These are phyloP conservation scores for Fusarium protoensiforme DNA, from an alignment of 2,329 filamentous ascomycete genomes.

Conservation along the genomic window DNA sequence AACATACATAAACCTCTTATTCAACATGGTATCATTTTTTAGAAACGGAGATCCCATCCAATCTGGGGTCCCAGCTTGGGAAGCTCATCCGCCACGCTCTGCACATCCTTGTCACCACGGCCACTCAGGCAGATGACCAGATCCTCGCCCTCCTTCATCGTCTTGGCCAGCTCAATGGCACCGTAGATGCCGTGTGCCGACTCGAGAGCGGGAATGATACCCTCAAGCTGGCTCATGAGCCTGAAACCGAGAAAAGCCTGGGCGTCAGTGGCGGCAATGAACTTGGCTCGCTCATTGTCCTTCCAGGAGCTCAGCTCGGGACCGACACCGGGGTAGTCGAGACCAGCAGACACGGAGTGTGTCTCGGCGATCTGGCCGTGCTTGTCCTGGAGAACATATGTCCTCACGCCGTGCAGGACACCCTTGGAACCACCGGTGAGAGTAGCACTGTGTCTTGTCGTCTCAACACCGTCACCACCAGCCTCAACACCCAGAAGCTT, in stretches of 20 bases:
- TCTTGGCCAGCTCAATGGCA: constrained; percentile 90
- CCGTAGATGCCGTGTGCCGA: constrained; percentile 93
- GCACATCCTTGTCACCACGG: constrained; percentile 97
- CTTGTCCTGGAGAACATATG: constrained; percentile 92
- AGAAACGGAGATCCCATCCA: constrained; percentile 75
- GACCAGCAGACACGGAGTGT: constrained; percentile 94
- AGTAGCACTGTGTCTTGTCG: constrained; percentile 86
- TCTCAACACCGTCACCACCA: constrained; percentile 92
- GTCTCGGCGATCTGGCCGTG: constrained; percentile 95
- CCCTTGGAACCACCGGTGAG: constrained; percentile 88
- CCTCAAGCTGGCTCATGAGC: constrained; percentile 86
- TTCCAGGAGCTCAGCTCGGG: constrained; percentile 95
- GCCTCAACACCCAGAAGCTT: constrained; percentile 95
- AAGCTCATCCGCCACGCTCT: constrained; percentile 95
- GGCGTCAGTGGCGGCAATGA: constrained; percentile 90
- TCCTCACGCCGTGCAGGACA: constrained; percentile 94
- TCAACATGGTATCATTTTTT: constrained; percentile 35
- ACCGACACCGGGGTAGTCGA: constrained; percentile 97
- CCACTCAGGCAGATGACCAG: constrained; percentile 95
- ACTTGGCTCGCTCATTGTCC: constrained; percentile 85
- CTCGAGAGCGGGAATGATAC: constrained; percentile 96
- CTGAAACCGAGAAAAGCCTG: constrained; percentile 91
- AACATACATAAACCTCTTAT: background rate
- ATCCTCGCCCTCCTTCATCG: constrained; percentile 88
- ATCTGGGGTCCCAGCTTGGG: constrained; percentile 90